Conservation (phyloP, 441 rosid species). For the Populus hybrid region DNA sequence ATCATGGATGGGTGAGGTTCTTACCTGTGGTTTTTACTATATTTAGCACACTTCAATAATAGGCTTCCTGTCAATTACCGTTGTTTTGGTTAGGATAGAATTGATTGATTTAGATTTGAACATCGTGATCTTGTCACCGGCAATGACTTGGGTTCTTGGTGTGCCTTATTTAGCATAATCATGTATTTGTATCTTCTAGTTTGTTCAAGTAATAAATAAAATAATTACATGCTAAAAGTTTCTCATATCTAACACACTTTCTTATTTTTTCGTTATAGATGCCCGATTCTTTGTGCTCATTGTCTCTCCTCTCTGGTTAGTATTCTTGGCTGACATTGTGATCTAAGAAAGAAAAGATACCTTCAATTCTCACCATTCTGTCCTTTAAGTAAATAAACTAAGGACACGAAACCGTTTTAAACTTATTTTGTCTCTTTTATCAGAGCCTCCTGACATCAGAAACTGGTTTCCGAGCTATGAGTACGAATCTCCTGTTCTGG, state of each 20-base stretch:
- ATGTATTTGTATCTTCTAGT: not conserved
- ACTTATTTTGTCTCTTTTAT: constrained; percentile 7
- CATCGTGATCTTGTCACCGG: not conserved
- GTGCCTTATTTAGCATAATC: not conserved
- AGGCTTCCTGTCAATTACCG: not conserved
- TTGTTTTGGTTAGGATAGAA: not conserved
- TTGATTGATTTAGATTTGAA: not conserved
- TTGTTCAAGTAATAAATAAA: not conserved
- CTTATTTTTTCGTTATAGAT: constrained; percentile 24
- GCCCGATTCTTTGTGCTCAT: constrained; percentile 29
- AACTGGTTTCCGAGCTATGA: constrained; percentile 69
- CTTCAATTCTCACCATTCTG: constrained; percentile 3
- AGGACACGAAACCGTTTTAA: not conserved
- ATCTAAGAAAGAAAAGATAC: not conserved
- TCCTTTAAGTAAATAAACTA: not conserved
- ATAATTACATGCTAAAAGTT: not conserved
- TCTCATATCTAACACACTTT: not conserved
- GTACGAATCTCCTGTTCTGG: constrained; percentile 54
- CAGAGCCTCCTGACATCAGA: constrained; percentile 66
- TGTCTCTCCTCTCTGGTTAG: constrained; percentile 45
- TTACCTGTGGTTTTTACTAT: not conserved
- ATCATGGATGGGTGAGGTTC: not conserved
- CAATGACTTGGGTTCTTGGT: not conserved
- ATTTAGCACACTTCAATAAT: too few relatives aligned
- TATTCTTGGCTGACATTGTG: constrained; percentile 6